A percentile compares a stretch with the other conserved stretches of the same genome.
Evolutionary conservation across 345 rosid genomes (phyloP).

Genomic region (Salix suchowensis): DNA sequence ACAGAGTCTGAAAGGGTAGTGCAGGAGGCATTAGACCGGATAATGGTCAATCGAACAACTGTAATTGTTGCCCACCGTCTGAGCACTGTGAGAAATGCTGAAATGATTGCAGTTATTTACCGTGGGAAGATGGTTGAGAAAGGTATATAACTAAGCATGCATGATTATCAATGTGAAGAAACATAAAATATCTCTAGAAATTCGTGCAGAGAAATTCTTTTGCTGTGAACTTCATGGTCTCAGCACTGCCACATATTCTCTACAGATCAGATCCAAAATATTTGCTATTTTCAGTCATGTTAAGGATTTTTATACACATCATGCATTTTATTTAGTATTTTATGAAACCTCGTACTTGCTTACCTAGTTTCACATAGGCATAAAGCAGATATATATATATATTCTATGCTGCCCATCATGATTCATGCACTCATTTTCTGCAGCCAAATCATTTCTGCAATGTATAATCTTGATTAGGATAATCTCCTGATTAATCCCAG

Average conservation of each 20-base stretch:
- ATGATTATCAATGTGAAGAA: neutral
- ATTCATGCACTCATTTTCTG: neutral
- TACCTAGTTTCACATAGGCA: neutral
- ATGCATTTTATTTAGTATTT: neutral
- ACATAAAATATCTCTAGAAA: neutral
- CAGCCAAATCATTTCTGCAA: neutral
- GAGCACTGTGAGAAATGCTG: slow-evolving; percentile 53
- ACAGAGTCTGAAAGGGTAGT: slow-evolving; percentile 31
- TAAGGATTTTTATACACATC: neutral
- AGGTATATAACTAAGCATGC: slow-evolving; percentile 34
- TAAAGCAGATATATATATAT: too few species aligned
- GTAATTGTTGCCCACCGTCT: slow-evolving; percentile 32
- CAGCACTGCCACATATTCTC: neutral
- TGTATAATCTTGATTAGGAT: neutral
- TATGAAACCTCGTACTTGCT: neutral
- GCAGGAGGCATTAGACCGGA: slow-evolving; percentile 30
- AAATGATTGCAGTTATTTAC: slow-evolving; percentile 75
- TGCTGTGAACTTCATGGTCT: neutral
- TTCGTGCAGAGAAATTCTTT: neutral
- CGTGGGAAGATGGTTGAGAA: slow-evolving; percentile 77
- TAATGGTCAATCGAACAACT: slow-evolving; percentile 26
- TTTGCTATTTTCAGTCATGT: neutral
- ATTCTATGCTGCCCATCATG: neutral
- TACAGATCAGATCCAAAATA: neutral
- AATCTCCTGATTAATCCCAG: neutral